Evolutionary conservation across 2,329 filamentous ascomycete species (phyloP).

Genomic region (Orbilia ellipsospora): DNA sequence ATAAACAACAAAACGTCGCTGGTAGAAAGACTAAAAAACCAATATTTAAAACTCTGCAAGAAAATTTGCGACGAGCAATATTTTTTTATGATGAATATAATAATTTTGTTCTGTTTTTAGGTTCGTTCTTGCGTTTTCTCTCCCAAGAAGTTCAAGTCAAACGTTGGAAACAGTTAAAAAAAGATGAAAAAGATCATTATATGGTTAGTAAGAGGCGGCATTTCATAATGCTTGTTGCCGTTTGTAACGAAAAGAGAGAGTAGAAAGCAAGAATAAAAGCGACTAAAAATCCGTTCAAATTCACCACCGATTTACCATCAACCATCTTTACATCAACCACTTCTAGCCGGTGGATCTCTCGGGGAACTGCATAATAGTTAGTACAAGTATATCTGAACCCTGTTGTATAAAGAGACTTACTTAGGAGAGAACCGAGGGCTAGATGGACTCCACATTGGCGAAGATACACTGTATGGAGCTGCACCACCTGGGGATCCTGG

Average conservation of each 20-base stretch:
- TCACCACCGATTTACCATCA: neutral
- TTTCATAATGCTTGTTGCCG: neutral
- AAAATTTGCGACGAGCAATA: conserved; percentile 13
- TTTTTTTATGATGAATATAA: conserved; percentile 14
- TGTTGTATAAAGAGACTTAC: conserved; percentile 55
- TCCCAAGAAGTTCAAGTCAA: neutral
- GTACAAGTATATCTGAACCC: neutral
- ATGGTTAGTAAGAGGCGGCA: neutral
- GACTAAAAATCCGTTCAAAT: neutral
- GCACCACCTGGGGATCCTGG: conserved; percentile 60
- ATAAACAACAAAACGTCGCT: conserved; percentile 9
- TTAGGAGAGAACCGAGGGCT: conserved; percentile 58
- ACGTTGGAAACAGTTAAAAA: conserved; percentile 1
- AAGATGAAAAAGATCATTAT: conserved; percentile 13
- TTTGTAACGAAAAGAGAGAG: conserved; percentile 36
- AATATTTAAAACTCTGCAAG: conserved; percentile 8
- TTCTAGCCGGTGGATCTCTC: conserved; percentile 56
- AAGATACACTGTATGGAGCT: conserved; percentile 62
- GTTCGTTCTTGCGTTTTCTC: no score
- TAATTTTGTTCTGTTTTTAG: conserved; percentile 3
- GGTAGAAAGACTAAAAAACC: conserved; percentile 3
- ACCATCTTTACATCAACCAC: conserved; percentile 11
- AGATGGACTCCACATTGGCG: conserved; percentile 61
- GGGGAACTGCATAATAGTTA: conserved; percentile 56
- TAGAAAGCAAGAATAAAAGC: conserved; percentile 34